Base-by-base conservation (phyloP, 192 early-diverging fungal species). In the Linnemannia zychae region DNA sequence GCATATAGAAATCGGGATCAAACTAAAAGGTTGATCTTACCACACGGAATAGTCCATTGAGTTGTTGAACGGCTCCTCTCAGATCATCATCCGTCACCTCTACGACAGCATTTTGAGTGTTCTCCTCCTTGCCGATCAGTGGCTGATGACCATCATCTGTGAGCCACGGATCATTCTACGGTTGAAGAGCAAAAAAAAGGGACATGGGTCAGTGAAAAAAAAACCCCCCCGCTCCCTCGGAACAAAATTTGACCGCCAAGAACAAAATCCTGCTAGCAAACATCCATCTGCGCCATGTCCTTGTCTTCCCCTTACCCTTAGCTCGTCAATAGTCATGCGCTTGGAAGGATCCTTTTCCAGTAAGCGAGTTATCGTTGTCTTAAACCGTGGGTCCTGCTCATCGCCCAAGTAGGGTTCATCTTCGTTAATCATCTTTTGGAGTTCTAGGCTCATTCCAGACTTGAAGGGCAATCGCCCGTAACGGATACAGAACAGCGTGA, bases 71-170 rank as follows among this genome's bases (percentile, higher is more conserved):
- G 34, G 96, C 97, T 71, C 88, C 88, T 33, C 90, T 79, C 28
- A 98, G 83, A 72, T 99, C 98, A 48, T 96, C 95, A 65, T 97
- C 94, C 2, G 98, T 98, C 70, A 99, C 91, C 33, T 96, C 92
- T n/a, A 90, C 90, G 17, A 99, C 93, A 66, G 93, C 81, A 67
- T 90, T 90, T 47, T 86, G 75, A 80, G 92, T 95, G 89, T 99
- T 98, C 67, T 93, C 92, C 67, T 95, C 92, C 79, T 93, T 95
- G 71, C 88, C 84, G 7, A 94, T 92, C 70, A 99, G 88, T 9
- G 88, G 87, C 3, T 88, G 84, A 7, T 65, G 80, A 76, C 94
- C 96, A 79, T 91, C 67, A 46, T 94, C 78, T 2, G 97, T 98
- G 4, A 98, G 88, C 97, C 97, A 99, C 5, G 93, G 92, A 79